Evolutionary conservation across 192 early-diverging fungal species (phyloP).

Genomic region (Podila clonocystis): DNA sequence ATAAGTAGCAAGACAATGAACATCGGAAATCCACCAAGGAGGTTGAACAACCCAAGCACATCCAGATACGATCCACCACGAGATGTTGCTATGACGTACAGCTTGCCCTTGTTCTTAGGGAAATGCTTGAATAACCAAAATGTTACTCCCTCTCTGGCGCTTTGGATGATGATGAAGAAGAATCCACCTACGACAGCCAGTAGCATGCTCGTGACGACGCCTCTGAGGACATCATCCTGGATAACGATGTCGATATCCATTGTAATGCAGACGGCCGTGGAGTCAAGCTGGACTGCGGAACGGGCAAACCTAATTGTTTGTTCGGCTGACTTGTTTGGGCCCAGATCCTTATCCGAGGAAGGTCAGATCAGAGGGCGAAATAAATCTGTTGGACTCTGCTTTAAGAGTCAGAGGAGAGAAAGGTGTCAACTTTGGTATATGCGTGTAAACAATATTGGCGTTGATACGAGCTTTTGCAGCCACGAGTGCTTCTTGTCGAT

Average conservation of each 20-base stretch:
- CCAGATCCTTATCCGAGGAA: too few species aligned
- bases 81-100: constrained; percentile 17
- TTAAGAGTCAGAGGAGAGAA: too few species aligned
- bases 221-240: neutral
- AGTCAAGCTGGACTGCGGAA: too few species aligned
- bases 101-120: constrained; percentile 17
- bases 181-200: constrained; percentile 9
- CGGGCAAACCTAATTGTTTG: too few species aligned
- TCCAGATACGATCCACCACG: constrained; percentile 15
- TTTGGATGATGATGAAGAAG: constrained; percentile 18
- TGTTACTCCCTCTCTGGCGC: constrained; percentile 11
- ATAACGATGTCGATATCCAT: constrained; percentile 7
- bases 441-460: too few species aligned
- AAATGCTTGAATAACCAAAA: constrained; percentile 9
- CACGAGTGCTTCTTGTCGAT: too few species aligned
- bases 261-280: neutral
- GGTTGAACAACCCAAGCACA: constrained; percentile 9
- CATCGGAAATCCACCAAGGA: constrained; percentile 15
- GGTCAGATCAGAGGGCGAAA: too few species aligned
- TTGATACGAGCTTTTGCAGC: too few species aligned
- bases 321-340: too few species aligned
- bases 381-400: too few species aligned
- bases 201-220: constrained; percentile 13
- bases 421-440: too few species aligned
- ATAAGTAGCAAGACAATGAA: constrained; percentile 6